Evolutionary conservation across 352 stramenopile species (phyloP), one percentile per base, ranked within the genome.

Genomic region (Elongisporangium anandrum): DNA sequence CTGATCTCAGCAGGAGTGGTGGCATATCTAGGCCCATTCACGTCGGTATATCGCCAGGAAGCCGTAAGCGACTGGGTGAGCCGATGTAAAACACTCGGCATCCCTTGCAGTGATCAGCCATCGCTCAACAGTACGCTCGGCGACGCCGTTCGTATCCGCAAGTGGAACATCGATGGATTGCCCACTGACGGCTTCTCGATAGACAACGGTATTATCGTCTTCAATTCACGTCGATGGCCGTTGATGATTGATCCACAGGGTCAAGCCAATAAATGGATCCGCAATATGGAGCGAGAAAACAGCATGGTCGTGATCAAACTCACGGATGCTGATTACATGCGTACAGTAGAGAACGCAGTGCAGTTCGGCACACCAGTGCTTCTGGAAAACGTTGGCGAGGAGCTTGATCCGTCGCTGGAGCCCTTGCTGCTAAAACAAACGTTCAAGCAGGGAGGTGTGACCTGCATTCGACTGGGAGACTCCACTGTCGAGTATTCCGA

Each of bases 191-290:
- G 78, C 1, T 98, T 98, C 61, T 97, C 85, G 4, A 78, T 98
- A 9, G 95, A 98, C 62, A 98, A 98, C 55, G 95, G 88, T 20
- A 98, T 98, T 57, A 86, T 98, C 17, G 79, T 97, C 12, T 98
- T 98, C 60, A 98, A 97, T 61, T 92, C 94, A 10, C 72, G 93
- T 15, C 83, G 95, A 13, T 98, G 95, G 95, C 95, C 95, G 10
- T 64, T 98, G 13, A 96, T 98, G 87, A 98, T 98, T 52, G 95
- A 98, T 54, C 95, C 95, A 1, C 94, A 98, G 53, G 92, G 92
- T 0, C 93, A 98, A 63, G 93, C 92, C 0, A 97, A 98, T 65
- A 97, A 97, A 68, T 98, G 95, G 95, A 95, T 98, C 49, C 87
- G 91, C 17, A 98, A 97, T 52, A 97, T 98, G 86, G 94, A 98